Conservation (phyloP, 2,329 filamentous ascomycete species). For the Penicillium sp. region DNA sequence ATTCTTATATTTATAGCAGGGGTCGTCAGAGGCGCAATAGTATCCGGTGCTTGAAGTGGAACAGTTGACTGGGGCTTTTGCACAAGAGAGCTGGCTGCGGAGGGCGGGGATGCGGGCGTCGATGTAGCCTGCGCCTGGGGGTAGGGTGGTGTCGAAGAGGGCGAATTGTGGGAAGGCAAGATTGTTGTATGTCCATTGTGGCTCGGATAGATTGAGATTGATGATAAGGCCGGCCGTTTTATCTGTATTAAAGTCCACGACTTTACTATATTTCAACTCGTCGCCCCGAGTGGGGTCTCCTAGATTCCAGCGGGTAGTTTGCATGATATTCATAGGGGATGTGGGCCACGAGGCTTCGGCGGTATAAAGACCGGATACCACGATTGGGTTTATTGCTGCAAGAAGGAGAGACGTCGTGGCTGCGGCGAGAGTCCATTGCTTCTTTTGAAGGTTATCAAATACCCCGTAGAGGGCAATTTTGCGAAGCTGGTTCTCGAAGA, state of each 20-base stretch:
- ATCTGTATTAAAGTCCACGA: not conserved
- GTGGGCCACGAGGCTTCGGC: not conserved
- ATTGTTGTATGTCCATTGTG: constrained; percentile 34
- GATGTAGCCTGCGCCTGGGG: not conserved
- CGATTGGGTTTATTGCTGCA: constrained; percentile 15
- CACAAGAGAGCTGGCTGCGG: not conserved
- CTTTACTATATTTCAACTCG: not conserved
- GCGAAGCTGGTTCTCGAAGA: constrained; percentile 22
- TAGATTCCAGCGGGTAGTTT: constrained; percentile 3
- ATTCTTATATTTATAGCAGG: not conserved
- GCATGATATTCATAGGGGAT: not conserved
- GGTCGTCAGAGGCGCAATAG: not conserved
- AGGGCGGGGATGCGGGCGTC: not conserved
- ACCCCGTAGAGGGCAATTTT: constrained; percentile 50
- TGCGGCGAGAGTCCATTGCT: constrained; percentile 14
- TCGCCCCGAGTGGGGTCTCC: not conserved
- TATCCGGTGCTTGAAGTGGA: not conserved
- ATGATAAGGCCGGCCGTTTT: constrained; percentile 20
- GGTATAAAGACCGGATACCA: constrained; percentile 16
- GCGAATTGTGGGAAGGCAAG: constrained; percentile 25
- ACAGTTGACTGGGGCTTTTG: not conserved
- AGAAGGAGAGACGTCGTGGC: constrained; percentile 16
- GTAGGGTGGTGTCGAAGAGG: not conserved
- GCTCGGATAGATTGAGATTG: constrained; percentile 31
- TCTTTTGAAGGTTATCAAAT: constrained; percentile 49